Base-by-base conservation (phyloP, 192 early-diverging fungal genomes). In the Gryganskiella cystojenkinii region DNA sequence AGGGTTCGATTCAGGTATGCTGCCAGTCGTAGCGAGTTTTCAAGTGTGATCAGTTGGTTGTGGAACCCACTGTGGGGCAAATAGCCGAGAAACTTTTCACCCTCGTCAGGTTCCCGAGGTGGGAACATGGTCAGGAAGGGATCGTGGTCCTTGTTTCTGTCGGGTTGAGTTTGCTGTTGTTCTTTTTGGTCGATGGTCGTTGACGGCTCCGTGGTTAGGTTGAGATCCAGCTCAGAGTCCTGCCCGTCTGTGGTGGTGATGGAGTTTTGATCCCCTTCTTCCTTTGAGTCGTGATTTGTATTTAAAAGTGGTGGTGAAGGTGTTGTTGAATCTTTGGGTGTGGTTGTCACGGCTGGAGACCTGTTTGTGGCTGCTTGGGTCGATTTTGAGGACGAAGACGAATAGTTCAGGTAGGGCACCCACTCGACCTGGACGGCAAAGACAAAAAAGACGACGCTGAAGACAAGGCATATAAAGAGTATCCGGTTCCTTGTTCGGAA, bases 41-140 rank as follows among this genome's bases (percentile, higher is more conserved):
- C 84, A 22, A 85, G 75, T 4, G 73, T 50, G 22, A 79, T 64
- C 42, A 67, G 75, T 51, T 87, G 85, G 27, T 87, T 87, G 24
- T 87, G 83, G 52, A 87, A 83, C 11, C 83, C 83, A 22, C 85
- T 87, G 58, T 87, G 85, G 9, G 85, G 82, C 30, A 85, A 64
- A 51, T 83, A 87, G 1, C 80, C 78, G 6, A 87, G 43, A 51
- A 82, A 87, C 46, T 71, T 68, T 52, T 87, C 85, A 8, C 51
- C 64, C 44, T 63, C 64, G 19, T 10, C 25, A 4, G 69, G 65
- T 14, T 55, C 62, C 19, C 78, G 43, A 34, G 56, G 37, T 22
- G 78, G 78, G n/a, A 80, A 66, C 63, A 78, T 69, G 47, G 74
- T 64, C 2, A 78, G 34, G 56, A 78, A 78, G 3, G 67, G 74